Conservation (phyloP, 1,284 basidiomycete genomes). For the Cutaneotrichosporon sp. region DNA sequence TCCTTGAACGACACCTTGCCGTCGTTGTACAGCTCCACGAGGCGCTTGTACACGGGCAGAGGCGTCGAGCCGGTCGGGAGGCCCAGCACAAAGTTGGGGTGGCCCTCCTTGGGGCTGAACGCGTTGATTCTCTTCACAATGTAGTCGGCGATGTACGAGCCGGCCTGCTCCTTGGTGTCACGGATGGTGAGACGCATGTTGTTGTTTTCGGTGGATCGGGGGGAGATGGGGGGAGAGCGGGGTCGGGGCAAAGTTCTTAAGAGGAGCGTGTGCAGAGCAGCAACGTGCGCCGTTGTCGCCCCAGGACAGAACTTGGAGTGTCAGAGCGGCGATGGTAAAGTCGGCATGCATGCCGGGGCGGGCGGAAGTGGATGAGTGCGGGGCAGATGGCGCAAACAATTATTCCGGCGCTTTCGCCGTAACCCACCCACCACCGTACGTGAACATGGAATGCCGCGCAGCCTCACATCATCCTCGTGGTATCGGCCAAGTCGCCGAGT, state of each 20-base stretch:
- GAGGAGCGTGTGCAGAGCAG: neutral
- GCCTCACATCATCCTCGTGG: neutral
- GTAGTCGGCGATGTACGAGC: conserved; percentile 67
- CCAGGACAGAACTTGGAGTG: too few relatives aligned
- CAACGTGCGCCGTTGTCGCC: neutral
- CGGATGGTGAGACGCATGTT: conserved; percentile 76
- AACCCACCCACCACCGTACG: neutral
- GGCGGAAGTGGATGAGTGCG: neutral
- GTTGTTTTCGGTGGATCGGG: conserved; percentile 9
- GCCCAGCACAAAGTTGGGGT: conserved; percentile 75
- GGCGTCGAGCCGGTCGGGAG: conserved; percentile 85
- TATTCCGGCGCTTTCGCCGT: conserved; percentile 10
- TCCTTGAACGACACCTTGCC: conserved; percentile 69
- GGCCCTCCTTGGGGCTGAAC: conserved; percentile 68
- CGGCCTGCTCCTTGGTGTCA: conserved; percentile 59
- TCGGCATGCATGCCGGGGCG: neutral
- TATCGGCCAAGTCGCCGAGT: conserved; percentile 12
- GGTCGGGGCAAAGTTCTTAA: neutral
- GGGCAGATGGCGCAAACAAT: neutral
- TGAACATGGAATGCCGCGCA: neutral
- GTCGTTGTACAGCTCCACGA: conserved; percentile 74
- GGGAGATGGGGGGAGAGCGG: neutral
- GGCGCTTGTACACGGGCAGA: conserved; percentile 78
- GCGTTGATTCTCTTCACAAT: conserved; percentile 72
- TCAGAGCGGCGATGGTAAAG: neutral